Evolutionary conservation across 306 rosid genomes (phyloP), one percentile per base, ranked within the genome.

Genomic region (Cucurbita pepo): DNA sequence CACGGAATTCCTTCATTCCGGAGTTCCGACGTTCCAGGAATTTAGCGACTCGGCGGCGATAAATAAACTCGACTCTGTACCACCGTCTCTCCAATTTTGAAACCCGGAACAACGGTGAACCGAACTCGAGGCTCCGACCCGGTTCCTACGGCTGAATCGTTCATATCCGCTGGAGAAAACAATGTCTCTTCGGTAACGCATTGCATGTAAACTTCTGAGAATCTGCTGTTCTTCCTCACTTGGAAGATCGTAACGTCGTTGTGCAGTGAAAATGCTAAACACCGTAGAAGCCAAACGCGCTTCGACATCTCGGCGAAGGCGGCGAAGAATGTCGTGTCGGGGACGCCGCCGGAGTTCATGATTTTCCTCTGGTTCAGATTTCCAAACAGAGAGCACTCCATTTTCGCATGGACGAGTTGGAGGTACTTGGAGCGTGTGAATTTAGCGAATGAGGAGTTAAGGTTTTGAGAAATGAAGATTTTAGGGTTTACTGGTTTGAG

Each of bases 161-260:
- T 70, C 10, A 80, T 52, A 38, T 88, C 88, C 41, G 76, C 63
- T 30, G 81, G 81, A 0, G 69, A 25, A 45, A 78, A 78, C 78
- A 78, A 72, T 0, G 59, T 43, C 47, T 81, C 81, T 63, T 73
- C 85, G 0, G 85, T 82, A 19, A 85, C 88, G 66, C 88, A 80
- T 80, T 89, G 97, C 99, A 91, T 94, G 84, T 83, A 91, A 78
- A 94, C 92, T 79, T 94, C 99, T 10, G 96, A 91, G 86, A 89
- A 94, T 53, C 99, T 86, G 22, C 85, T 34, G 36, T 83, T 81
- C 72, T 80, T 91, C 83, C 80, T 83, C 3, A 88, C 92, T 82
- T 89, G 97, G 75, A 94, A 94, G 43, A 86, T 75, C 0, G 77
- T 71, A 1, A 91, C 79, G 7, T 83, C 85, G 25, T 89, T 87